These are phyloP conservation scores for Phyllosticta ampelicida DNA, from an alignment of 2,329 filamentous ascomycete species.

Conservation along the genomic window DNA sequence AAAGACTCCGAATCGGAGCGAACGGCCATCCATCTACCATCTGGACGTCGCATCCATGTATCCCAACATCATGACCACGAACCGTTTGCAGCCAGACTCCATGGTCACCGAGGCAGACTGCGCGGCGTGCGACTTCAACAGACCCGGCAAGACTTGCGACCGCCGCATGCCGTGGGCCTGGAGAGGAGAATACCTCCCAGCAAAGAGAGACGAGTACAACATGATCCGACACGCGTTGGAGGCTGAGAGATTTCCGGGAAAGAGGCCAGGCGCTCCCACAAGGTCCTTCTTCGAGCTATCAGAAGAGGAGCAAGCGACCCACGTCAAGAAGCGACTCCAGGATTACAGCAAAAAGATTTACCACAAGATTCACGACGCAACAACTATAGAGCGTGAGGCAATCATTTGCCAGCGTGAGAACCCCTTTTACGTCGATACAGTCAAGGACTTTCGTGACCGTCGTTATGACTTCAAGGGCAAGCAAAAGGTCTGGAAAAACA, in stretches of 20 bases:
- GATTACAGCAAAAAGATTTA: conserved; percentile 98
- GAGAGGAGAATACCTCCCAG: conserved; percentile 93
- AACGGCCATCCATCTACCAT: conserved; percentile 90
- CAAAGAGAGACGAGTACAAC: conserved; percentile 96
- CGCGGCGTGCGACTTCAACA: conserved; percentile 95
- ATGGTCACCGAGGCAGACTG: conserved; percentile 97
- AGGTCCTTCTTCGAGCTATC: conserved; percentile 73
- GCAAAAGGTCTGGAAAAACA: conserved; percentile 97
- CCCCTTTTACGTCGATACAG: conserved; percentile 95
- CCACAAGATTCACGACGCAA: conserved; percentile 95
- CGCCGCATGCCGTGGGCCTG: conserved; percentile 91
- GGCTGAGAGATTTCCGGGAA: conserved; percentile 85
- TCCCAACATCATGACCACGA: conserved; percentile 99
- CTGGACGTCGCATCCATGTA: conserved; percentile 99
- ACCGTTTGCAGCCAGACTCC: conserved; percentile 93
- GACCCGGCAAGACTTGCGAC: conserved; percentile 94
- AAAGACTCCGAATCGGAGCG: conserved; percentile 70
- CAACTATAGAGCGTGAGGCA: conserved; percentile 83
- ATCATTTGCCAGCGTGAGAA: conserved; percentile 98
- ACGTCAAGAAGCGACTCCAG: conserved; percentile 79
- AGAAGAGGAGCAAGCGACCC: conserved; percentile 66
- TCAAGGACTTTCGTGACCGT: conserved; percentile 90
- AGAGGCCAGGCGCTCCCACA: conserved; percentile 55
- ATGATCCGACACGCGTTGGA: conserved; percentile 91
- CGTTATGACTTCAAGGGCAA: conserved; percentile 98